These are phyloP conservation scores for Fusarium xylarioides DNA, from an alignment of 2,329 filamentous ascomycete genomes.

Conservation along the genomic window DNA sequence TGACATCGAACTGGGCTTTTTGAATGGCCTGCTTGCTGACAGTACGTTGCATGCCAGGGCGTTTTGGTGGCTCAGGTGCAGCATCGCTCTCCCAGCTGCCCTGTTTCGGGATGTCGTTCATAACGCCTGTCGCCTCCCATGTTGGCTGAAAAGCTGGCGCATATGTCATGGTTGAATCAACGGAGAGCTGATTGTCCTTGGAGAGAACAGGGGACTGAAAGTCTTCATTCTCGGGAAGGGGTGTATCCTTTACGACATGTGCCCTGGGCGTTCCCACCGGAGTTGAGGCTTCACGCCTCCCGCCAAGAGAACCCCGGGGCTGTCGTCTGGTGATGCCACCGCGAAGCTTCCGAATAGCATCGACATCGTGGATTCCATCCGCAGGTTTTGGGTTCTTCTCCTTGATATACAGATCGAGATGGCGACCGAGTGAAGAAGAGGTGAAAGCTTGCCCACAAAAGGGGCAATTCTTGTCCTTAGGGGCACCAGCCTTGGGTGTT, in stretches of 20 bases:
- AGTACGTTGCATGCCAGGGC: conserved; percentile 51
- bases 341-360: conserved; percentile 84
- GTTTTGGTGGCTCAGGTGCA: conserved; percentile 49
- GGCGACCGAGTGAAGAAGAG: conserved; percentile 90
- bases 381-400: conserved; percentile 88
- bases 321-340: conserved; percentile 88
- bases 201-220: conserved; percentile 51
- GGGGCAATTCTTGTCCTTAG: conserved; percentile 88
- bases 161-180: conserved; percentile 59
- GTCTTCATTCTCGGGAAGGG: conserved; percentile 51
- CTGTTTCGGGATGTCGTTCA: conserved; percentile 73
- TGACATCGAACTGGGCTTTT: conserved; percentile 71
- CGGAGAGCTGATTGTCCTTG: conserved; percentile 54
- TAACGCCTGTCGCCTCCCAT: conserved; percentile 82
- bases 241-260: conserved; percentile 50
- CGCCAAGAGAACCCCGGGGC: conserved; percentile 71
- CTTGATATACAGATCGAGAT: conserved; percentile 93
- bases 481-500: conserved; percentile 55
- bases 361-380: conserved; percentile 90
- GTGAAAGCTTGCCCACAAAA: conserved; percentile 93
- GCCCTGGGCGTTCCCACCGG: conserved; percentile 61
- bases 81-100: conserved; percentile 45
- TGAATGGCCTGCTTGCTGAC: conserved; percentile 62
- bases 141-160: conserved; percentile 66
- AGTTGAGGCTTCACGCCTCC: conserved; percentile 68